Conservation (phyloP, 83 land plant species). For the Larix sibirica region DNA sequence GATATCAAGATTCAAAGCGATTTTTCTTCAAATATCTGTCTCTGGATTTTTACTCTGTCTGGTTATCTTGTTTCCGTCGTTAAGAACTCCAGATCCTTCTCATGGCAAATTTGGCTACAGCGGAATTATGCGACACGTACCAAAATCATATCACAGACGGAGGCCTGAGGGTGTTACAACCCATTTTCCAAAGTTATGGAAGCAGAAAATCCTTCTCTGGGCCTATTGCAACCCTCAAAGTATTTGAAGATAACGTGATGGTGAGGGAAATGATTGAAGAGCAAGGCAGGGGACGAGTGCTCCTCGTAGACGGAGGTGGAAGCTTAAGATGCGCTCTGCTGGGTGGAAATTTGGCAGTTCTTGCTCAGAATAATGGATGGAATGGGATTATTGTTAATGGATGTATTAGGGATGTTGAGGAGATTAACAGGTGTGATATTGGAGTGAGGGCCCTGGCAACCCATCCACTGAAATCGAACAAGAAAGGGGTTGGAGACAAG, state of each 20-base stretch:
- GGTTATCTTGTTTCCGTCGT: too few relatives aligned
- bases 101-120: too few relatives aligned
- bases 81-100: too few relatives aligned
- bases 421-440: constrained; percentile 64
- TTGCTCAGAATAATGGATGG: constrained; percentile 75
- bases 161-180: constrained; percentile 49
- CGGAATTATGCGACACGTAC: background rate
- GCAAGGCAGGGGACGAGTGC: constrained; percentile 60
- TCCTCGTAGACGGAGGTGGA: constrained; percentile 83
- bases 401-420: constrained; percentile 81
- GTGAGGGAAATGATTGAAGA: constrained; percentile 67
- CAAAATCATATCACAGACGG: background rate
- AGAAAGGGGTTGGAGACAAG: constrained; percentile 63
- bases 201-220: constrained; percentile 59
- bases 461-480: constrained; percentile 72
- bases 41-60: too few relatives aligned
- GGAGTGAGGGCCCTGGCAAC: constrained; percentile 78
- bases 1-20: too few relatives aligned
- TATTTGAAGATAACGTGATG: constrained; percentile 83
- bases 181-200: constrained; percentile 68
- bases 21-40: too few relatives aligned
- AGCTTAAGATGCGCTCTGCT: constrained; percentile 75
- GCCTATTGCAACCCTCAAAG: constrained; percentile 68
- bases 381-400: constrained; percentile 76
- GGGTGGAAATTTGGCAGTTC: constrained; percentile 68